Percentiles rank a stretch among this genome's conserved stretches.
phyloP scores from a whole-genome alignment of 805 yeast species.

The Suhomyces pyralidae region DNA sequence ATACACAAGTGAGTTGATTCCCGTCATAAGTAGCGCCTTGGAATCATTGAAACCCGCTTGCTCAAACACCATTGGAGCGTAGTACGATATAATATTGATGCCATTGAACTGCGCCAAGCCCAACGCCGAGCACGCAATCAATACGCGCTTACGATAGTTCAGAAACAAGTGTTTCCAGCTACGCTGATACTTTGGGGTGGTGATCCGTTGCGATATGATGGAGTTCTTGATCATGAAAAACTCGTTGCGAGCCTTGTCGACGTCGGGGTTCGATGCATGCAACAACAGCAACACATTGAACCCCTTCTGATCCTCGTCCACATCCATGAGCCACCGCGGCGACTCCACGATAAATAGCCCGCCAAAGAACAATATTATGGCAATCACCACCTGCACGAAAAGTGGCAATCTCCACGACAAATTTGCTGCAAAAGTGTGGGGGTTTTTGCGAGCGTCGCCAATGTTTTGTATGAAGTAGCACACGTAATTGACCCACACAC shows the following conservation, averaged over 20 bases:
- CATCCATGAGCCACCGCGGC: constrained; percentile 86
- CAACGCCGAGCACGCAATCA: constrained; percentile 41
- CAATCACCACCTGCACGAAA: constrained; percentile 72
- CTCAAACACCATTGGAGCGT: constrained; percentile 55
- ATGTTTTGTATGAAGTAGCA: constrained; percentile 63
- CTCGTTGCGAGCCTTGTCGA: constrained; percentile 37
- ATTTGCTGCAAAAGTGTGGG: constrained; percentile 36
- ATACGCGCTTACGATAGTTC: constrained; percentile 34
- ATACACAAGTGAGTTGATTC: constrained; percentile 39
- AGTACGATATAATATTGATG: constrained; percentile 56
- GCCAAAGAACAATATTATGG: constrained; percentile 64
- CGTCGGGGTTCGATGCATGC: constrained; percentile 29
- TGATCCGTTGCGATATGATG: constrained; percentile 36
- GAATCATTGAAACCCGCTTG: constrained; percentile 44
- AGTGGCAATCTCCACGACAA: constrained; percentile 78
- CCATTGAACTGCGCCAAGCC: constrained; percentile 51
- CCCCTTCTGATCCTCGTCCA: constrained; percentile 64
- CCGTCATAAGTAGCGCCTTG: constrained; percentile 43
- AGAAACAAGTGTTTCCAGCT: constrained; percentile 42
- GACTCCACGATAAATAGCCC: constrained; percentile 80
- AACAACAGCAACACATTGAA: constrained; percentile 37
- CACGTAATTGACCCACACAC: constrained; percentile 85
- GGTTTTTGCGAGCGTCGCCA: constrained; percentile 36
- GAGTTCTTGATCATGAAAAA: constrained; percentile 47
- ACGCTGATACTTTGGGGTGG: constrained; percentile 38